Evolutionary conservation across 2,329 filamentous ascomycete genomes (phyloP).

Genomic region (Helminthosporium solani): DNA sequence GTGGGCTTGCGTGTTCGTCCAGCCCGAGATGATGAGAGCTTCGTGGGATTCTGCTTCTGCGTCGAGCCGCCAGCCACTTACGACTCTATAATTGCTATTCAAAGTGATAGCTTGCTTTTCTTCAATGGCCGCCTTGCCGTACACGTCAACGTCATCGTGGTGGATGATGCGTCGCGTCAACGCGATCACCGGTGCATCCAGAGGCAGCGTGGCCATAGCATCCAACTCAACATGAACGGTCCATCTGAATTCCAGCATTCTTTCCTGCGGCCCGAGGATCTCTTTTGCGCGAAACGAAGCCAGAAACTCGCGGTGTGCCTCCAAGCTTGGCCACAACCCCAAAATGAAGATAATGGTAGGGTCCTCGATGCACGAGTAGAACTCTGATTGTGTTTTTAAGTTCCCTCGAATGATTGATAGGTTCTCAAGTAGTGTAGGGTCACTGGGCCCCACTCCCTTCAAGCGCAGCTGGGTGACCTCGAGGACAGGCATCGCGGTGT

Average conservation of each 20-base stretch:
- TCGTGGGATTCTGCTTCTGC: conserved; percentile 16
- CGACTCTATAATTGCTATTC: conserved; percentile 17
- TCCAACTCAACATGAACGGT: conserved; percentile 28
- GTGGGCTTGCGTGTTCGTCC: conserved; percentile 17
- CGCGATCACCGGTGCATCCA: conserved; percentile 28
- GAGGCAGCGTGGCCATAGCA: conserved; percentile 19
- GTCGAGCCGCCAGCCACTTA: conserved; percentile 29
- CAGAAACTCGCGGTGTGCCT: conserved; percentile 30
- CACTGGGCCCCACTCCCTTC: conserved; percentile 19
- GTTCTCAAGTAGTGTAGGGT: conserved; percentile 26
- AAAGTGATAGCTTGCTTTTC: conserved; percentile 16
- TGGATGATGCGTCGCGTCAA: conserved; percentile 23
- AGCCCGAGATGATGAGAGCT: conserved; percentile 26
- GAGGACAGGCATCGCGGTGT: conserved; percentile 27
- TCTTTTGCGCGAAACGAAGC: conserved; percentile 27
- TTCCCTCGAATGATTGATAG: conserved; percentile 30
- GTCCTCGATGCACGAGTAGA: conserved; percentile 33
- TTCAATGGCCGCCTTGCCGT: conserved; percentile 12
- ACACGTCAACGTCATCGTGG: conserved; percentile 13
- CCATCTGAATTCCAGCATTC: conserved; percentile 33
- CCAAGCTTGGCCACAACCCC: conserved; percentile 32
- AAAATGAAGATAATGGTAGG: conserved; percentile 32
- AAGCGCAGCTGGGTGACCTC: conserved; percentile 32
- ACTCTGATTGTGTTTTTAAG: conserved; percentile 28
- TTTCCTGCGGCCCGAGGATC: conserved; percentile 31